Conservation (phyloP, 306 rosid species). For the Begonia peltatifolia region DNA sequence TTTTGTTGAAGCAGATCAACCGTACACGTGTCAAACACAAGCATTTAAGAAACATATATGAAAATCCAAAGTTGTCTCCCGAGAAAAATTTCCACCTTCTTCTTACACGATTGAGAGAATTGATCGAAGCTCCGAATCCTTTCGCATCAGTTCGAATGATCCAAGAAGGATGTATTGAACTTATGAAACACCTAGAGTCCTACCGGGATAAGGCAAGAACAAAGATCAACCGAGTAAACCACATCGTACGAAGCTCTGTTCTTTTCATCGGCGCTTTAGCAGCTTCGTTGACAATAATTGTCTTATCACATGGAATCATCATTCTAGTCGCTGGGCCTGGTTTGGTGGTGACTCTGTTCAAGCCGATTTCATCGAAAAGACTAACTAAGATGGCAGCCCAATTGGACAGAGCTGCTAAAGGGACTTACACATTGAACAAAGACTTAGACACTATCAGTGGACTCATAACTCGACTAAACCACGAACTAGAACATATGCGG, state of each 20-base stretch:
- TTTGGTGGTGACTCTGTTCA: constrained; percentile 13
- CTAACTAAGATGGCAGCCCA: constrained; percentile 17
- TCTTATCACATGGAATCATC: constrained; percentile 38
- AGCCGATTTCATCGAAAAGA: constrained; percentile 18
- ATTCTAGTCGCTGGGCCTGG: constrained; percentile 36
- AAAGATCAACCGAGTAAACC: constrained; percentile 15
- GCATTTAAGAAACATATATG: constrained; percentile 4
- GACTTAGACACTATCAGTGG: constrained; percentile 53
- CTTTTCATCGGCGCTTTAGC: constrained; percentile 21
- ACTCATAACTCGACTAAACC: constrained; percentile 38
- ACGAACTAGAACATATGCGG: constrained; percentile 53
- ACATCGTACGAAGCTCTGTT: constrained; percentile 21
- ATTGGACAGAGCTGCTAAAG: constrained; percentile 58
- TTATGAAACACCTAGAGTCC: constrained; percentile 37
- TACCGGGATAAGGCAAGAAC: constrained; percentile 26
- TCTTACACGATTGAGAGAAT: constrained; percentile 10
- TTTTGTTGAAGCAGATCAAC: constrained; percentile 35
- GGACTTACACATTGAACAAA: constrained; percentile 46
- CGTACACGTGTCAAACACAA: constrained; percentile 25
- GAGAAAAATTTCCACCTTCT: not conserved
- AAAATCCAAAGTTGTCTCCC: constrained; percentile 1
- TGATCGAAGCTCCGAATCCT: constrained; percentile 18
- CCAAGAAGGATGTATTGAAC: constrained; percentile 18
- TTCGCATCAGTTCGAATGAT: not conserved
- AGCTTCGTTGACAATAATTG: constrained; percentile 26